Evolutionary conservation across 148 eudicot species (phyloP).

Genomic region (Agrostemma githago): DNA sequence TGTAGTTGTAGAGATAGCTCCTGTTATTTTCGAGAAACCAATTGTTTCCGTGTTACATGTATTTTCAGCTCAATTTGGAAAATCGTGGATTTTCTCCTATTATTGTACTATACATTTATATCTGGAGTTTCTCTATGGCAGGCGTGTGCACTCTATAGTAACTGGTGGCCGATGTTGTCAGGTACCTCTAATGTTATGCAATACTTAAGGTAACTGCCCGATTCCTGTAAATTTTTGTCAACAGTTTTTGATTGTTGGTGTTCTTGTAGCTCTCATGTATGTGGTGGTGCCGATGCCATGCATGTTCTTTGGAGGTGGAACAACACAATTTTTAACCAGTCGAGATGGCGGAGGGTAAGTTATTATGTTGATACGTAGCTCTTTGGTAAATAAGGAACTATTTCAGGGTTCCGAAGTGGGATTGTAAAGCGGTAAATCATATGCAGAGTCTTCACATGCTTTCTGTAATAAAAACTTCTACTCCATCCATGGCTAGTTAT

Average conservation of each 20-base stretch:
- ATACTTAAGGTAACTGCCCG: not conserved
- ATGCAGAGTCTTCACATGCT: not conserved
- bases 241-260: slow-evolving; percentile 5
- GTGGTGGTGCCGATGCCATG: slow-evolving; percentile 97
- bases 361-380: not conserved
- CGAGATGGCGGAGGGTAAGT: slow-evolving; percentile 99
- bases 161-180: slow-evolving; percentile 99
- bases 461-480: not conserved
- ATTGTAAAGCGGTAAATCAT: not conserved
- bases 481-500: not conserved
- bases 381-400: not conserved
- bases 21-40: not conserved
- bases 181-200: slow-evolving; percentile 36
- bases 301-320: slow-evolving; percentile 94
- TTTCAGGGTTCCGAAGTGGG: not conserved
- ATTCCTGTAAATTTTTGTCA: slow-evolving; percentile 6
- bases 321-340: slow-evolving; percentile 82
- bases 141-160: slow-evolving; percentile 91
- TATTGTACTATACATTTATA: not conserved
- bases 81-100: not conserved
- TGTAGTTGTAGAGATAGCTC: not conserved
- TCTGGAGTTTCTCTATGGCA: slow-evolving; percentile 33
- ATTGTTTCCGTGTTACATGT: slow-evolving; percentile 2
- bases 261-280: slow-evolving; percentile 89
- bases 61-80: not conserved